Conservation (phyloP, 2,329 filamentous ascomycete species). For the Trichoderma citrinoviride region DNA sequence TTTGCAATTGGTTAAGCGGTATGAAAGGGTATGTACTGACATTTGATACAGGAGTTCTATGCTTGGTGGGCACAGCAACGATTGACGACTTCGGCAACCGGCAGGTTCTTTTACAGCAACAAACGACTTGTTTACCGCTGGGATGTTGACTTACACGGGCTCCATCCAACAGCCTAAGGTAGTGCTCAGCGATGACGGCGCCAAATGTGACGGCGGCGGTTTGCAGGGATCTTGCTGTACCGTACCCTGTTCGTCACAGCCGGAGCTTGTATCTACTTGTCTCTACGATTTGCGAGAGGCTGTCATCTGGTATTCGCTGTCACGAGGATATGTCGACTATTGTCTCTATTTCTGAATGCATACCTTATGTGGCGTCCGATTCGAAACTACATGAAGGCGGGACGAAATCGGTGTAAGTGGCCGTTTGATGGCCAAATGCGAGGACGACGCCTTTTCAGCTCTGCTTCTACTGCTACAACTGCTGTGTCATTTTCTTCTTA, state of each 20-base stretch:
- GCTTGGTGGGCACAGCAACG: too few species aligned
- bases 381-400: neutral
- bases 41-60: too few species aligned
- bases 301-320: too few species aligned
- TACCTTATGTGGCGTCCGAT: neutral
- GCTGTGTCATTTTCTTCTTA: too few species aligned
- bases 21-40: too few species aligned
- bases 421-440: neutral
- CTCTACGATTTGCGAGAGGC: too few species aligned
- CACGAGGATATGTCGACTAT: too few species aligned
- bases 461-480: too few species aligned
- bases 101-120: neutral
- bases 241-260: constrained; percentile 4
- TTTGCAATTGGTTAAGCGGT: too few species aligned
- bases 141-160: neutral
- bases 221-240: neutral
- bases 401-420: constrained; percentile 4
- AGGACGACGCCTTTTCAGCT: neutral
- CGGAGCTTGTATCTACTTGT: too few species aligned
- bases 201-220: constrained; percentile 11
- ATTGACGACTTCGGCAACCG: too few species aligned
- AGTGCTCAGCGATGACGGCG: neutral
- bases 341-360: neutral
- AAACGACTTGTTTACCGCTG: neutral
- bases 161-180: neutral